Evolutionary conservation across 108 stramenopile species (phyloP).

Genomic region (Skeletonema costatum): DNA sequence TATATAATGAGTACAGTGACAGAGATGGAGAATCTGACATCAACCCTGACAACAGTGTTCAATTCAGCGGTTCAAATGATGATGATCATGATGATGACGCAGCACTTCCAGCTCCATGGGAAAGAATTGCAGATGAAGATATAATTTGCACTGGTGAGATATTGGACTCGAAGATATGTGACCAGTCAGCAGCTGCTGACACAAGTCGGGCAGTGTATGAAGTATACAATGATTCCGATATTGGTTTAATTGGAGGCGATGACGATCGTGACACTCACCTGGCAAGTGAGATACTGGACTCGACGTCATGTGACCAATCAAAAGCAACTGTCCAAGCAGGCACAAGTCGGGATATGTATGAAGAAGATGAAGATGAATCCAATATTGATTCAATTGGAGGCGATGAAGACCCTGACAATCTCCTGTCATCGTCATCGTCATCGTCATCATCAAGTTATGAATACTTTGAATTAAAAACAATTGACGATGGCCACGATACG

Average conservation of each 20-base stretch:
- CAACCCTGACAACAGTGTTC: neutral
- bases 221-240: neutral
- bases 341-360: neutral
- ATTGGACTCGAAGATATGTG: slow-evolving; percentile 22
- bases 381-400: neutral
- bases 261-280: too few relatives aligned
- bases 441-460: slow-evolving; percentile 1
- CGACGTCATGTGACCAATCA: slow-evolving; percentile 2
- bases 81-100: neutral
- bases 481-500: neutral
- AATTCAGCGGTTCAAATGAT: neutral
- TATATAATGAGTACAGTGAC: neutral
- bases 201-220: neutral
- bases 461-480: neutral
- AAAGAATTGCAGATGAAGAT: neutral
- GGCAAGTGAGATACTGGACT: slow-evolving; percentile 6
- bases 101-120: neutral
- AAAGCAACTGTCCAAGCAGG: neutral
- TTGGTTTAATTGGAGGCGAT: too few relatives aligned
- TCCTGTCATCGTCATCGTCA: neutral
- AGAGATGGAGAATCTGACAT: neutral
- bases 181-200: neutral
- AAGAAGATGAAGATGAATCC: neutral
- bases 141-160: neutral
- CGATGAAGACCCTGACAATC: neutral